phyloP scores from a whole-genome alignment of 163 green algal species.

The Smithsoniella earleae region DNA sequence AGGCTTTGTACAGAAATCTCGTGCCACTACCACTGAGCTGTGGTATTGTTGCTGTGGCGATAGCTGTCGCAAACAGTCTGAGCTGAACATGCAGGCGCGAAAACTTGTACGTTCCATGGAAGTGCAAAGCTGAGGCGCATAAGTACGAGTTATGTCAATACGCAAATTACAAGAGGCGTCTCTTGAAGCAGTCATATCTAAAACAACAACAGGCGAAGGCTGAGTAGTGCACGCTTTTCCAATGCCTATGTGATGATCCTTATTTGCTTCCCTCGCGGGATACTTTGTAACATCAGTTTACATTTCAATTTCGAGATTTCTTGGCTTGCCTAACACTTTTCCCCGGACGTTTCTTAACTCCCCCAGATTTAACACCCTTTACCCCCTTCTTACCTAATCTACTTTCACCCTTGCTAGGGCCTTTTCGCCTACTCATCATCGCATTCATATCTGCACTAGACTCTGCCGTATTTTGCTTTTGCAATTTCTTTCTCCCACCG shows the following conservation, averaged over 20 bases:
- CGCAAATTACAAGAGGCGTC: neutral
- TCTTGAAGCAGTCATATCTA: conserved; percentile 2
- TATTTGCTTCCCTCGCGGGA: neutral
- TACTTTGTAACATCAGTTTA: too few relatives aligned
- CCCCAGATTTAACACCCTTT: neutral
- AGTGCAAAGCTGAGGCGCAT: conserved; percentile 13
- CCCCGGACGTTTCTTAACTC: neutral
- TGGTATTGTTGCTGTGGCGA: too few relatives aligned
- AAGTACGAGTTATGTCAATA: conserved; percentile 21
- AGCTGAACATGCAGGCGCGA: conserved; percentile 9
- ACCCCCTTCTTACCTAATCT: neutral
- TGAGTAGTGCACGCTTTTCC: neutral
- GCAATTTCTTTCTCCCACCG: conserved; percentile 70
- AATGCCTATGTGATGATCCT: neutral
- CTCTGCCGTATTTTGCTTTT: conserved; percentile 86
- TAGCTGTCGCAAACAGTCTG: too few relatives aligned
- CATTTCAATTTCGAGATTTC: too few relatives aligned
- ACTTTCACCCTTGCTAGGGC: neutral
- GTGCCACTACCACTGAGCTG: too few relatives aligned
- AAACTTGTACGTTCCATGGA: conserved; percentile 12
- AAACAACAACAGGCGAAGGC: conserved; percentile 3
- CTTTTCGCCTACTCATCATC: too few relatives aligned
- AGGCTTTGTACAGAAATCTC: too few relatives aligned
- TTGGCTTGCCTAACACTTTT: neutral
- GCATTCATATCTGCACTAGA: conserved; percentile 63